phyloP scores from a whole-genome alignment of 768 basidiomycete species.

The Rhodotorula toruloides region DNA sequence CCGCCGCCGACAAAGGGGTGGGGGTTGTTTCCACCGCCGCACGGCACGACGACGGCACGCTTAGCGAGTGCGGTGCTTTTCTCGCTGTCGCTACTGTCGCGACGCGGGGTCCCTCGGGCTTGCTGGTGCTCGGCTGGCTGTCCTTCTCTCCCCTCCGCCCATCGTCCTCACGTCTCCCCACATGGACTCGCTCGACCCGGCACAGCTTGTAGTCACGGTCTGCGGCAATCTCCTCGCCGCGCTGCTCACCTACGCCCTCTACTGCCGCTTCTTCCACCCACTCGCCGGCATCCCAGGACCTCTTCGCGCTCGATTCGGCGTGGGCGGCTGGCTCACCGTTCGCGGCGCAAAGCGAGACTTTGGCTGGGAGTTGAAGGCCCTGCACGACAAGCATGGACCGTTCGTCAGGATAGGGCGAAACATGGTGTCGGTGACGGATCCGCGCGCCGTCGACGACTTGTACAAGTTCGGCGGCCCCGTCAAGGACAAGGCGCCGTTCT shows the following conservation, averaged over 20 bases:
- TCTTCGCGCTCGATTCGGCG: neutral
- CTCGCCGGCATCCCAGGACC: slow-evolving; percentile 1
- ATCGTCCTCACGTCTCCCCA: too few species aligned
- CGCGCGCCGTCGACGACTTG: neutral
- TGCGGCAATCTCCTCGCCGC: too few species aligned
- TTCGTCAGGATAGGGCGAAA: slow-evolving; percentile 5
- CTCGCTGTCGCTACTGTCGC: too few species aligned
- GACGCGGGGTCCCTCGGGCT: too few species aligned
- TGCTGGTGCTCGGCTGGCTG: too few species aligned
- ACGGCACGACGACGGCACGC: too few species aligned
- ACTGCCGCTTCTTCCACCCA: neutral
- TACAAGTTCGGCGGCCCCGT: neutral
- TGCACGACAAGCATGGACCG: neutral
- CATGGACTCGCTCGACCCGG: too few species aligned
- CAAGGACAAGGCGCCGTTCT: neutral
- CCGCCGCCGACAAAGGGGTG: too few species aligned
- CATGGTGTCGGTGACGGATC: slow-evolving; percentile 3
- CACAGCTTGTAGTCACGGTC: too few species aligned
- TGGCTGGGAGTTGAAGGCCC: neutral
- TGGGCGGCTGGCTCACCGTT: slow-evolving; percentile 2
- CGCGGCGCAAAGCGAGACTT: slow-evolving; percentile 13
- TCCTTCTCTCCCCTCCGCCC: too few species aligned
- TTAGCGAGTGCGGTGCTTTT: too few species aligned
- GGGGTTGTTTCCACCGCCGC: too few species aligned
- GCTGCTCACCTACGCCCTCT: neutral